Percentiles rank a stretch among this genome's conserved stretches.
Conservation (phyloP, 371 early-diverging fungal genomes). For the Mucor saturninus region DNA sequence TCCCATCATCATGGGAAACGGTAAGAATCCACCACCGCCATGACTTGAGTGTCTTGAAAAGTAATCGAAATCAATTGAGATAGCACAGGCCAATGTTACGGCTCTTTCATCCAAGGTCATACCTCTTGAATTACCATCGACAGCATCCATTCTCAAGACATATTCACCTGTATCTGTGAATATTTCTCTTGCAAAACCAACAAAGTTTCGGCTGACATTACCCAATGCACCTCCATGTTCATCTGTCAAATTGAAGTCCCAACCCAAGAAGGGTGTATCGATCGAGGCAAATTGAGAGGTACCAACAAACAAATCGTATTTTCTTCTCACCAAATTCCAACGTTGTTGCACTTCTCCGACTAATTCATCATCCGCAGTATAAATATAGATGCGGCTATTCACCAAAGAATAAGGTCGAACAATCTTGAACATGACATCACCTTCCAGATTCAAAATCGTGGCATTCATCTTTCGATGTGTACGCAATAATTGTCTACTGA, state of each 20-base stretch:
- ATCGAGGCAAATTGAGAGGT: slow-evolving; percentile 77
- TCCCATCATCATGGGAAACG: slow-evolving; percentile 52
- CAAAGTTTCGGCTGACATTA: slow-evolving; percentile 81
- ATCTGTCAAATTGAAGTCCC: slow-evolving; percentile 80
- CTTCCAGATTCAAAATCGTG: slow-evolving; percentile 70
- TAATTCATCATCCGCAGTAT: slow-evolving; percentile 60
- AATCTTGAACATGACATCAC: slow-evolving; percentile 77
- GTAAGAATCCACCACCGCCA: slow-evolving; percentile 48
- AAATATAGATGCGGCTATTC: slow-evolving; percentile 77
- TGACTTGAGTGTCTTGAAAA: slow-evolving; percentile 81
- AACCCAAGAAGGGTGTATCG: slow-evolving; percentile 77
- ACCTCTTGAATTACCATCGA: slow-evolving; percentile 55
- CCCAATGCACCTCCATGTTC: slow-evolving; percentile 65
- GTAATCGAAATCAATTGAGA: slow-evolving; percentile 93
- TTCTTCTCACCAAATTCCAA: slow-evolving; percentile 86
- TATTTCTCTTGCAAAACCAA: slow-evolving; percentile 85
- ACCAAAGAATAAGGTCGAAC: slow-evolving; percentile 79
- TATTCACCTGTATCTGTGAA: slow-evolving; percentile 91
- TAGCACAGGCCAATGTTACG: slow-evolving; percentile 81
- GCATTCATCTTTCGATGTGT: slow-evolving; percentile 85
- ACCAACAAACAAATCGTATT: slow-evolving; percentile 81
- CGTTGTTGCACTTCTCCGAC: slow-evolving; percentile 91
- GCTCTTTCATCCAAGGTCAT: slow-evolving; percentile 86
- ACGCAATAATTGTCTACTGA: slow-evolving; percentile 76
- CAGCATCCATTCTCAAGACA: slow-evolving; percentile 78